Evolutionary conservation across 176 grass and related monocot species (phyloP).

Genomic region (Elaeis guineensis): DNA sequence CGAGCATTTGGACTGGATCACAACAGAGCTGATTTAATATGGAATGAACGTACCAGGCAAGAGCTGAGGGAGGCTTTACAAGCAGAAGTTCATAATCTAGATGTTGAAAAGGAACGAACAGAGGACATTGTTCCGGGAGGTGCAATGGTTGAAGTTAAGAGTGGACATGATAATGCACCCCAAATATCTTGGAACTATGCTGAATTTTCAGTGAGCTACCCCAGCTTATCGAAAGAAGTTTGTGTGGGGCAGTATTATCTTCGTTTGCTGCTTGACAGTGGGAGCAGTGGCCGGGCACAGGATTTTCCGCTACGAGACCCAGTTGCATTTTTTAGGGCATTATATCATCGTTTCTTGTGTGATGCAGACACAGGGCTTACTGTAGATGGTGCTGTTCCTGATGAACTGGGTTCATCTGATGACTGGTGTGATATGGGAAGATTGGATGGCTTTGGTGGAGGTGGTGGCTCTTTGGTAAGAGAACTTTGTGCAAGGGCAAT

Average conservation of each 20-base stretch:
- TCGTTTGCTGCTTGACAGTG: constrained; percentile 78
- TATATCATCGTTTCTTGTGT: constrained; percentile 96
- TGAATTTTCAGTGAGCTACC: constrained; percentile 83
- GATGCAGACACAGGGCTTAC: constrained; percentile 94
- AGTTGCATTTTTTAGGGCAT: constrained; percentile 91
- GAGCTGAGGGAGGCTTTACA: constrained; percentile 90
- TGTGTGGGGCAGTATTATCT: constrained; percentile 98
- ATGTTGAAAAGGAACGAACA: constrained; percentile 94
- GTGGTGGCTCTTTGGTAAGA: constrained; percentile 88
- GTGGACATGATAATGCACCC: constrained; percentile 50
- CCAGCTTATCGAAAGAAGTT: constrained; percentile 95
- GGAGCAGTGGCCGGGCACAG: constrained; percentile 67
- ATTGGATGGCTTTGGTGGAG: constrained; percentile 96
- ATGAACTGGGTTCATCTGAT: constrained; percentile 91
- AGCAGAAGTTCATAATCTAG: constrained; percentile 96
- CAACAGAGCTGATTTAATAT: constrained; percentile 95
- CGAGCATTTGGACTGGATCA: constrained; percentile 87
- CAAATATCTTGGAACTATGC: constrained; percentile 98
- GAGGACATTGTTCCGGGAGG: constrained; percentile 84
- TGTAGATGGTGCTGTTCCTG: constrained; percentile 95
- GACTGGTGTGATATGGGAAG: constrained; percentile 99
- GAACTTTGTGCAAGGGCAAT: constrained; percentile 98
- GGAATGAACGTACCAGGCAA: constrained; percentile 96
- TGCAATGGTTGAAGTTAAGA: constrained; percentile 48
- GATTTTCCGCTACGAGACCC: constrained; percentile 94